phyloP scores from a whole-genome alignment of 2,329 filamentous ascomycete genomes.

The Phialophora tarda region DNA sequence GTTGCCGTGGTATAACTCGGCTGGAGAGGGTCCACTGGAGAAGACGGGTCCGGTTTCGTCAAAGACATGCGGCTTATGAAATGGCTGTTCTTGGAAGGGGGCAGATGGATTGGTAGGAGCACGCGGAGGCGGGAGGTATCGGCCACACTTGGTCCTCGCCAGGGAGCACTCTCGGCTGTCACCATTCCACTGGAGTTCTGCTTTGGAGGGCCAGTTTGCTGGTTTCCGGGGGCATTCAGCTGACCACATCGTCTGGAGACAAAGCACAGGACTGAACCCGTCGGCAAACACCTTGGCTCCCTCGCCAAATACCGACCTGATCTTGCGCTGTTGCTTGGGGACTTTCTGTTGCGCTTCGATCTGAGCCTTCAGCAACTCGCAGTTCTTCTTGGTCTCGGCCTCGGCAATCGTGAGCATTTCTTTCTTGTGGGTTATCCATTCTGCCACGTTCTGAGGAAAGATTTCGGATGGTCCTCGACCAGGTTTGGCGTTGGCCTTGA shows the following conservation, averaged over 20 bases:
- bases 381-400: slow-evolving; percentile 23
- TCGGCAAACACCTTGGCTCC: slow-evolving; percentile 33
- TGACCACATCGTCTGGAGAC: slow-evolving; percentile 32
- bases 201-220: slow-evolving; percentile 28
- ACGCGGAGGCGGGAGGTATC: slow-evolving; percentile 31
- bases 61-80: slow-evolving; percentile 18
- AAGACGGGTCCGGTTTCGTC: slow-evolving; percentile 32
- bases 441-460: slow-evolving; percentile 30
- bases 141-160: slow-evolving; percentile 27
- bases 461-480: slow-evolving; percentile 20
- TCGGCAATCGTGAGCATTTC: slow-evolving; percentile 26
- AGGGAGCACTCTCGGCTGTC: slow-evolving; percentile 27
- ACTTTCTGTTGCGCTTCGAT: slow-evolving; percentile 28
- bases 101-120: slow-evolving; percentile 8
- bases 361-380: slow-evolving; percentile 25
- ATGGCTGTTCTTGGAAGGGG: slow-evolving; percentile 27
- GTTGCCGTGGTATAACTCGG: slow-evolving; percentile 28
- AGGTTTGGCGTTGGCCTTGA: slow-evolving; percentile 27
- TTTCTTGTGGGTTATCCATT: slow-evolving; percentile 30
- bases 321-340: slow-evolving; percentile 27
- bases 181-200: slow-evolving; percentile 31
- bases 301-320: slow-evolving; percentile 29
- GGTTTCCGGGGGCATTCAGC: slow-evolving; percentile 18
- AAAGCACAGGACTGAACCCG: slow-evolving; percentile 29
- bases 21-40: slow-evolving; percentile 24